These are phyloP conservation scores for Candida buenavistaensis DNA, from an alignment of 1,139 yeast genomes.

Conservation along the genomic window DNA sequence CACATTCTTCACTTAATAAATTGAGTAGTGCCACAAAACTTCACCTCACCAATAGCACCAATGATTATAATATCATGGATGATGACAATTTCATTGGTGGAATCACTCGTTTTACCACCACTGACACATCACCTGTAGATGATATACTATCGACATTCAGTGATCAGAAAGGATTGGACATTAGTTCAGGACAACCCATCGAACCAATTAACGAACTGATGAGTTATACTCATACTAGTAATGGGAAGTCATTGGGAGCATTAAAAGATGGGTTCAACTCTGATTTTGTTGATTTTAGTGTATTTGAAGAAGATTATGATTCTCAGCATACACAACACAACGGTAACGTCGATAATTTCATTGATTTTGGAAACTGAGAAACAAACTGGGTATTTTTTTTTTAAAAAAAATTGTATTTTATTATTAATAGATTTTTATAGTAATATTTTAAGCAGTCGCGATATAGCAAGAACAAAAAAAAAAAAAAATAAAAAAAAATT, in stretches of 20 bases:
- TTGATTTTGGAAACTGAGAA: constrained; percentile 7
- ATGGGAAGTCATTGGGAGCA: background rate
- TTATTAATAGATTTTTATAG: too few species aligned
- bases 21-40: constrained; percentile 2
- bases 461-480: background rate
- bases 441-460: too few species aligned
- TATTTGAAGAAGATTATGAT: constrained; percentile 1
- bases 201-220: constrained; percentile 2
- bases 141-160: constrained; percentile 4
- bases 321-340: background rate
- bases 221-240: constrained; percentile 4
- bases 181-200: background rate
- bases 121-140: constrained; percentile 5
- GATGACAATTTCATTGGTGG: constrained; percentile 1
- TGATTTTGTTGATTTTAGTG: constrained; percentile 4
- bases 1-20: constrained; percentile 7
- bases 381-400: too few species aligned
- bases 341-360: constrained; percentile 5
- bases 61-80: background rate
- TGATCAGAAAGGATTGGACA: background rate
- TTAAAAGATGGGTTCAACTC: background rate
- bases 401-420: background rate
- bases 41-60: constrained; percentile 1
- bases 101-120: constrained; percentile 5
- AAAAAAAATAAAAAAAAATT: background rate